These are phyloP conservation scores for Byssothecium circinans DNA, from an alignment of 2,329 filamentous ascomycete genomes.

Conservation along the genomic window DNA sequence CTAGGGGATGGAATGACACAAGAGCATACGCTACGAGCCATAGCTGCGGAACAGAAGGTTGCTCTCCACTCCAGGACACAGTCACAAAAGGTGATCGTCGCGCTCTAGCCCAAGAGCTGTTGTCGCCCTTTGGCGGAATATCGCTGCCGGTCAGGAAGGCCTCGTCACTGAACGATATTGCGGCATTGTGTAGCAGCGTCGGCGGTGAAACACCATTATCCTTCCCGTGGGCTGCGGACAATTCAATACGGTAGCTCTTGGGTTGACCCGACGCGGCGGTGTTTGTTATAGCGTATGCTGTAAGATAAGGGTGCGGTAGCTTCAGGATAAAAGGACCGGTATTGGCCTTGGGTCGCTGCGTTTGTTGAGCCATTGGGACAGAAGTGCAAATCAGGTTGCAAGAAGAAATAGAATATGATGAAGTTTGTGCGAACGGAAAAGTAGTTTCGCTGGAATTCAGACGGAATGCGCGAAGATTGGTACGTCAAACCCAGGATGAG, in stretches of 20 bases:
- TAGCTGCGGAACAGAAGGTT: slow-evolving; percentile 50
- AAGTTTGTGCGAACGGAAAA: neutral
- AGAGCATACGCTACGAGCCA: slow-evolving; percentile 53
- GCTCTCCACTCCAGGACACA: slow-evolving; percentile 46
- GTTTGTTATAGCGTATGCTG: slow-evolving; percentile 35
- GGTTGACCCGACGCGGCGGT: slow-evolving; percentile 23
- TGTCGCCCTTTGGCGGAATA: slow-evolving; percentile 33
- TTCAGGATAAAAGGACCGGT: slow-evolving; percentile 34
- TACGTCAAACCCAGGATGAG: slow-evolving; percentile 20
- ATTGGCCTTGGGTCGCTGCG: slow-evolving; percentile 13
- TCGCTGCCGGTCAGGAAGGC: slow-evolving; percentile 25
- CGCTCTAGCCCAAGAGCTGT: slow-evolving; percentile 49
- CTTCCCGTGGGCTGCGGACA: slow-evolving; percentile 19
- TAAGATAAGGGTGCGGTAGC: slow-evolving; percentile 43
- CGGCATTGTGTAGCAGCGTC: slow-evolving; percentile 29
- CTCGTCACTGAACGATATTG: slow-evolving; percentile 34
- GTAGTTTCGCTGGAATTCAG: slow-evolving; percentile 9
- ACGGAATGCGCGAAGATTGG: slow-evolving; percentile 7
- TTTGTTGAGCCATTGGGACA: slow-evolving; percentile 23
- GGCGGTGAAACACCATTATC: slow-evolving; percentile 27
- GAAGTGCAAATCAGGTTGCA: neutral
- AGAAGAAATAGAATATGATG: neutral
- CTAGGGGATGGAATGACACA: slow-evolving; percentile 47
- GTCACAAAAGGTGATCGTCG: slow-evolving; percentile 47
- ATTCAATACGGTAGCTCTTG: slow-evolving; percentile 22